Evolutionary conservation across 768 basidiomycete genomes (phyloP).

Genomic region (Termitomyces sp.): DNA sequence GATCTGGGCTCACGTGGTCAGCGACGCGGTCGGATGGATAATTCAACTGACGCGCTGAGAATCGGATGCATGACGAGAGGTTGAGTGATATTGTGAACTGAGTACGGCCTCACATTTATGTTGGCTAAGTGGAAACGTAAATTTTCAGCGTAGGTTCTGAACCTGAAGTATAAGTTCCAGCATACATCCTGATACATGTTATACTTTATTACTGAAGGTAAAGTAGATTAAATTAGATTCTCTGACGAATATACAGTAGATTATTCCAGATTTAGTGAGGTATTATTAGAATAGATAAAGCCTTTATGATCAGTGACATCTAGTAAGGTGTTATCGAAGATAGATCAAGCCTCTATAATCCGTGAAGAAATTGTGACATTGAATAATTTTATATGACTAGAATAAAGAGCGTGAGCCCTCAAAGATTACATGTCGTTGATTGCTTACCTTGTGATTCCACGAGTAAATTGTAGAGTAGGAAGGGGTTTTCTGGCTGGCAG

Average conservation of each 20-base stretch:
- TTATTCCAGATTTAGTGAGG: background rate
- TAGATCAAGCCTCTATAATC: background rate
- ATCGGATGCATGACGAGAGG: too few relatives aligned
- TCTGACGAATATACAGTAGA: background rate
- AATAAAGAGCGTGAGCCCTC: background rate
- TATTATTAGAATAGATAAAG: too few relatives aligned
- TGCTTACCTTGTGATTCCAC: conserved; percentile 25
- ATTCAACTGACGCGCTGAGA: too few relatives aligned
- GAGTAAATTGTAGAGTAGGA: conserved; percentile 21
- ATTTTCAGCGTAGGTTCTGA: background rate
- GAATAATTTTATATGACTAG: conserved; percentile 20
- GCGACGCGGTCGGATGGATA: background rate
- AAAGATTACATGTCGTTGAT: background rate
- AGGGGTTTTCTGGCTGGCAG: conserved; percentile 11
- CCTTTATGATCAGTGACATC: background rate
- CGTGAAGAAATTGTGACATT: conserved; percentile 14
- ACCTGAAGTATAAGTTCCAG: too few relatives aligned
- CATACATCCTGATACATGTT: background rate
- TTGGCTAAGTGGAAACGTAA: background rate
- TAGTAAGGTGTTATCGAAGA: background rate
- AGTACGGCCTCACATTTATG: too few relatives aligned
- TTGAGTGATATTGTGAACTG: too few relatives aligned
- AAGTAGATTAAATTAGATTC: too few relatives aligned
- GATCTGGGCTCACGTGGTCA: background rate
- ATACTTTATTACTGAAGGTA: background rate